A percentile compares a stretch with the other conserved stretches of the same genome.
These are phyloP conservation scores for Barbarea vulgaris DNA, from an alignment of 345 rosid genomes.

Conservation along the genomic window DNA sequence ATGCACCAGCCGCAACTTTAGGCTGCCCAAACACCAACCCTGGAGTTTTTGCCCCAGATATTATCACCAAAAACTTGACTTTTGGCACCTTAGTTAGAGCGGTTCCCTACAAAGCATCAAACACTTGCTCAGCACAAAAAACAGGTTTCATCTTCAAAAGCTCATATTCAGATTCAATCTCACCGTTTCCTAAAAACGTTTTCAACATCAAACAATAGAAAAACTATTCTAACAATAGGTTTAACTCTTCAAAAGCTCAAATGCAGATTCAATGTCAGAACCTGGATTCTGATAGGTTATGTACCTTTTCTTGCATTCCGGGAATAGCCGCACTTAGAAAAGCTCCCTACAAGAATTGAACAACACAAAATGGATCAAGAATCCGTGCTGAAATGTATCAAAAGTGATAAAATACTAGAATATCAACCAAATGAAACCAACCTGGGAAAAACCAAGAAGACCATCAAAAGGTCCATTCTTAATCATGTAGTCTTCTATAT, in stretches of 20 bases:
- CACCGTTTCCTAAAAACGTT: background rate
- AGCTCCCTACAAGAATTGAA: slow-evolving; percentile 33
- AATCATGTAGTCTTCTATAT: slow-evolving; percentile 52
- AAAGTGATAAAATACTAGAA: slow-evolving; percentile 7
- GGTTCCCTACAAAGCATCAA: slow-evolving; percentile 18
- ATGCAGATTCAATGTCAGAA: background rate
- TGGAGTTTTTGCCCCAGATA: slow-evolving; percentile 47
- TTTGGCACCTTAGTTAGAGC: slow-evolving; percentile 51
- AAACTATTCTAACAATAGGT: background rate
- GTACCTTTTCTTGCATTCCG: slow-evolving; percentile 41
- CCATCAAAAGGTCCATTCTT: slow-evolving; percentile 54
- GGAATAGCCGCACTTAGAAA: slow-evolving; percentile 37
- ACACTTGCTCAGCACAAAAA: slow-evolving; percentile 4
- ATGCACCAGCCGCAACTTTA: slow-evolving; percentile 53
- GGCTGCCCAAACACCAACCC: slow-evolving; percentile 54
- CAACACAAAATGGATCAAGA: background rate
- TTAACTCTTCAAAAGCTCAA: background rate
- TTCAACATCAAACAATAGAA: background rate
- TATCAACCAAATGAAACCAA: slow-evolving; percentile 8
- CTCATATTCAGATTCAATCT: background rate
- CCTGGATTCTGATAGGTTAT: background rate
- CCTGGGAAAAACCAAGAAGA: slow-evolving; percentile 58
- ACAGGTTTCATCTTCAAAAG: background rate
- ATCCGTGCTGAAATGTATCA: background rate
- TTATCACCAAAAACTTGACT: slow-evolving; percentile 55